Percentiles rank a stretch among this genome's conserved stretches.
Evolutionary conservation across 116 monocot species (phyloP).

Genomic region (Thalassia testudinum): DNA sequence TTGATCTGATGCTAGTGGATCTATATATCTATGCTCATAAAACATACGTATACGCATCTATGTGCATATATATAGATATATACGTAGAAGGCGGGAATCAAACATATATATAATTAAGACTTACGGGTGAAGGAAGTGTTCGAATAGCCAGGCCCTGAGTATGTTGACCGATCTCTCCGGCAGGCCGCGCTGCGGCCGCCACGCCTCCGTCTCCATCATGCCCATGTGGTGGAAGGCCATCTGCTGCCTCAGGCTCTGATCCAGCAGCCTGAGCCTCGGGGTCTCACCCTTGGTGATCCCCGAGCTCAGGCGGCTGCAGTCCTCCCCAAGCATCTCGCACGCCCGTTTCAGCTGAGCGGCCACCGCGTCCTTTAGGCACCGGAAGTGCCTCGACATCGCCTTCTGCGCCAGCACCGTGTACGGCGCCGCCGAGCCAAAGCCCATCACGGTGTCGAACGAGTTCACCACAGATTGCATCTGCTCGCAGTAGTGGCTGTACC

Average conservation of each 20-base stretch:
- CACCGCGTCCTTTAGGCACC: constrained; percentile 82
- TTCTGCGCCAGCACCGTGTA: constrained; percentile 78
- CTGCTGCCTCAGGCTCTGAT: constrained; percentile 80
- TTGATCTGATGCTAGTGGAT: too few species aligned
- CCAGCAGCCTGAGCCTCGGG: constrained; percentile 58
- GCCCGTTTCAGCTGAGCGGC: constrained; percentile 50
- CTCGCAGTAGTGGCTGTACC: constrained; percentile 84
- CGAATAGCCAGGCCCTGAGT: constrained; percentile 89
- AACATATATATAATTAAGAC: too few species aligned
- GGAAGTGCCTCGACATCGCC: constrained; percentile 93
- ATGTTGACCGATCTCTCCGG: constrained; percentile 83
- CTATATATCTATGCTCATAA: too few species aligned
- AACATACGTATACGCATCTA: too few species aligned
- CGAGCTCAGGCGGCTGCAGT: not conserved
- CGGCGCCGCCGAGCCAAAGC: constrained; percentile 57
- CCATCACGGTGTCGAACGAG: constrained; percentile 82
- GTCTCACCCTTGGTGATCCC: constrained; percentile 94
- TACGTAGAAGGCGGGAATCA: too few species aligned
- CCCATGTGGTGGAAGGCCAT: constrained; percentile 93
- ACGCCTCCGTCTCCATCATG: constrained; percentile 82
- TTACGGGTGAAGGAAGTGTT: constrained; percentile 99
- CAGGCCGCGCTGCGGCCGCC: constrained; percentile 89
- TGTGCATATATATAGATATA: too few species aligned
- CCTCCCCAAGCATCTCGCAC: constrained; percentile 68
- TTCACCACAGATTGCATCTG: constrained; percentile 88